These are phyloP conservation scores for Phyllosticta citribraziliensis DNA, from an alignment of 2,329 filamentous ascomycete genomes.

Conservation along the genomic window DNA sequence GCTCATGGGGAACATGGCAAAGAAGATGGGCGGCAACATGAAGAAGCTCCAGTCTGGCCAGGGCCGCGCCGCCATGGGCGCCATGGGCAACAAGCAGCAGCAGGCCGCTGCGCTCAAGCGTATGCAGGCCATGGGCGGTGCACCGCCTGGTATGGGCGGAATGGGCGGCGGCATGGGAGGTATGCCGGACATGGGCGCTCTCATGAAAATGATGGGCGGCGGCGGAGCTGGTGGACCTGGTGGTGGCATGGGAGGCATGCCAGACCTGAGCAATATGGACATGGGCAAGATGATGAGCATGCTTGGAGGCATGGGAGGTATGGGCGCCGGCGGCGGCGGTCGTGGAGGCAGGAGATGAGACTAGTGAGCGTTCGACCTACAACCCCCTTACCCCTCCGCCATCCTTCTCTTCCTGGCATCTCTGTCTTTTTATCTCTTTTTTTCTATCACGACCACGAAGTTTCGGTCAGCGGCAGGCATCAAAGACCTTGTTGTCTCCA, in stretches of 20 bases:
- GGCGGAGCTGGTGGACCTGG: slow-evolving; percentile 37
- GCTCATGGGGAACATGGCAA: slow-evolving; percentile 99
- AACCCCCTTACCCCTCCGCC: not conserved
- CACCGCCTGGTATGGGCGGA: slow-evolving; percentile 29
- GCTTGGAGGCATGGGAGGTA: slow-evolving; percentile 21
- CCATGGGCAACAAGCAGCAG: slow-evolving; percentile 81
- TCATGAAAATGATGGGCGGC: slow-evolving; percentile 86
- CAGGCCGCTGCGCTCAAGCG: slow-evolving; percentile 96
- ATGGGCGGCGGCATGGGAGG: slow-evolving; percentile 9
- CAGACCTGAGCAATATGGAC: slow-evolving; percentile 39
- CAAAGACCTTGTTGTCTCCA: too few relatives aligned
- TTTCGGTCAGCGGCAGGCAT: too few relatives aligned
- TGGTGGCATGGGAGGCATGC: slow-evolving; percentile 48
- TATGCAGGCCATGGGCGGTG: slow-evolving; percentile 83
- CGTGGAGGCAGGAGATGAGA: slow-evolving; percentile 2
- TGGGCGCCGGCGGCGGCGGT: not conserved
- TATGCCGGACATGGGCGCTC: slow-evolving; percentile 73
- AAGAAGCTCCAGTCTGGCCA: slow-evolving; percentile 95
- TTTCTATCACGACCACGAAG: too few relatives aligned
- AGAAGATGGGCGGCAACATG: slow-evolving; percentile 97
- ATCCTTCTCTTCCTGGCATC: too few relatives aligned
- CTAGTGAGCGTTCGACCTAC: not conserved
- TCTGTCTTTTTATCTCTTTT: too few relatives aligned
- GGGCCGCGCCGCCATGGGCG: slow-evolving; percentile 80
- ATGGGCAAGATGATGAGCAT: slow-evolving; percentile 25